phyloP scores from a whole-genome alignment of 2,329 filamentous ascomycete genomes.

The Alternaria panax region DNA sequence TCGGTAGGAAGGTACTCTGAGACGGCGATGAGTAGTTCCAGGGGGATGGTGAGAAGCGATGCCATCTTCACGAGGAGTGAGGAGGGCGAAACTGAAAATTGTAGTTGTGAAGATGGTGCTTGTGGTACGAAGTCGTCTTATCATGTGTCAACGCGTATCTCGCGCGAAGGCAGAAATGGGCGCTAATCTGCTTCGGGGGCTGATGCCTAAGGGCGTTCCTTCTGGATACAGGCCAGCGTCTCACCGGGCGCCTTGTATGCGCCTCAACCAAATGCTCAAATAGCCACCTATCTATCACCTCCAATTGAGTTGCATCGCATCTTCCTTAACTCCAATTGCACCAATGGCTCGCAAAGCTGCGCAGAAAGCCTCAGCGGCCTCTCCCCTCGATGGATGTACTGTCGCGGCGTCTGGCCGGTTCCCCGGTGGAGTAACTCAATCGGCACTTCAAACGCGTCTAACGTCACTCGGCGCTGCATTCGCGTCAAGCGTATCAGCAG shows the following conservation, averaged over 20 bases:
- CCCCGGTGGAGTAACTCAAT: conserved; percentile 59
- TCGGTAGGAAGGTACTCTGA: conserved; percentile 61
- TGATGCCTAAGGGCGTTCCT: conserved; percentile 22
- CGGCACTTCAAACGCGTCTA: conserved; percentile 57
- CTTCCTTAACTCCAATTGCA: conserved; percentile 3
- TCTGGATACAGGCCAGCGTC: conserved; percentile 10
- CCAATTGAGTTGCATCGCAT: background rate
- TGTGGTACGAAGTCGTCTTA: conserved; percentile 11
- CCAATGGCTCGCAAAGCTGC: conserved; percentile 35
- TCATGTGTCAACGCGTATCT: conserved; percentile 22
- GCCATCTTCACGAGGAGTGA: conserved; percentile 24
- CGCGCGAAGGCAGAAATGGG: conserved; percentile 26
- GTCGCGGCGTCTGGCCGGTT: conserved; percentile 70
- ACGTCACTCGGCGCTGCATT: conserved; percentile 59
- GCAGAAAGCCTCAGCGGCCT: conserved; percentile 27
- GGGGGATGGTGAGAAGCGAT: conserved; percentile 54
- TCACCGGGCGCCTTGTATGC: conserved; percentile 5
- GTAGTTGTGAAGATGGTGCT: background rate
- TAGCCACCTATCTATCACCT: conserved; percentile 5
- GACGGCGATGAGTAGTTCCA: conserved; percentile 65
- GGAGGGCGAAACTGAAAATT: background rate
- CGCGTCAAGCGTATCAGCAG: conserved; percentile 57
- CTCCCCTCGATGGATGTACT: conserved; percentile 57
- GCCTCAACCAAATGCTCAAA: conserved; percentile 19
- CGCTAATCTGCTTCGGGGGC: conserved; percentile 13